Conservation (phyloP, 495 filamentous ascomycete species). For the Rostrohypoxylon terebratum region DNA sequence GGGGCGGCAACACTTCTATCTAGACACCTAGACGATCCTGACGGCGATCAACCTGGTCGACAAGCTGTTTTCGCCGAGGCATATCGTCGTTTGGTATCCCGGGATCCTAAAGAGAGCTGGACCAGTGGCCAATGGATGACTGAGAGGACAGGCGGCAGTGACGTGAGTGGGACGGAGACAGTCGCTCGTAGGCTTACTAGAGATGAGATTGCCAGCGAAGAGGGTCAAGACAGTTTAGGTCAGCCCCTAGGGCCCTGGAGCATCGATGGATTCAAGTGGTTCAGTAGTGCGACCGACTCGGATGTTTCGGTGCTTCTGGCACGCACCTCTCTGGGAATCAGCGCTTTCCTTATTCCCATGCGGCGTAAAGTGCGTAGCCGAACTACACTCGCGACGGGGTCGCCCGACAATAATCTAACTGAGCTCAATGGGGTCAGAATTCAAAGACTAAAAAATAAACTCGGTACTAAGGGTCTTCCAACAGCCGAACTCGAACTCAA, state of each 20-base stretch:
- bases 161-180: background rate
- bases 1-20: background rate
- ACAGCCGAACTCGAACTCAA: background rate
- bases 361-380: background rate
- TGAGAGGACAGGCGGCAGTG: slow-evolving; percentile 1
- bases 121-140: slow-evolving; percentile 6
- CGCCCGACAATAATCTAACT: background rate
- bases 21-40: background rate
- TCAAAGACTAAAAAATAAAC: background rate
- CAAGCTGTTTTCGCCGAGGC: background rate
- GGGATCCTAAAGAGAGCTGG: background rate
- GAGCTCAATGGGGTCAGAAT: background rate
- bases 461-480: background rate
- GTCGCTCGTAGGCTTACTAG: background rate
- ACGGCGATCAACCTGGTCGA: background rate
- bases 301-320: background rate
- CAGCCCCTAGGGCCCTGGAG: background rate
- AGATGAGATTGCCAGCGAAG: background rate
- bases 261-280: slow-evolving; percentile 1
- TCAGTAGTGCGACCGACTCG: slow-evolving; percentile 1
- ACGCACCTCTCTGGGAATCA: background rate
- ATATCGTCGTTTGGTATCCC: background rate
- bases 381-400: background rate
- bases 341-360: background rate
- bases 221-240: background rate